Percentiles rank a stretch among this genome's conserved stretches.
Conservation (phyloP, 306 rosid genomes). For the Cicer pinnatifidum region DNA sequence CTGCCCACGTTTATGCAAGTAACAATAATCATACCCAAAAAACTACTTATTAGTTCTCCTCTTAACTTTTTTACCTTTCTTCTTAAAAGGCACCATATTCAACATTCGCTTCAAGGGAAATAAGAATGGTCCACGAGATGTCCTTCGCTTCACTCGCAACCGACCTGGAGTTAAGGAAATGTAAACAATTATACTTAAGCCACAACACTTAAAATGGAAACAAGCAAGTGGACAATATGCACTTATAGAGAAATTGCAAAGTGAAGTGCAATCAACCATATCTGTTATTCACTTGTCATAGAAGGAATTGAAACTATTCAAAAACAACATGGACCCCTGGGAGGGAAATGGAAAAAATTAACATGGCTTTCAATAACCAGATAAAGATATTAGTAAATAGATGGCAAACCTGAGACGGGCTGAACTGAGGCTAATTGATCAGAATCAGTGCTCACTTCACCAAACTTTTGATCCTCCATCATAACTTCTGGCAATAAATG, state of each 20-base stretch:
- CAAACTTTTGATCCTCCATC: slow-evolving; percentile 53
- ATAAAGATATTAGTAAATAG: neutral
- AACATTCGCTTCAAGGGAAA: slow-evolving; percentile 63
- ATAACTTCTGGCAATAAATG: slow-evolving; percentile 39
- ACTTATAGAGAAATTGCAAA: neutral
- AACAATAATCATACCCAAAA: slow-evolving; percentile 21
- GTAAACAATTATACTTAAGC: neutral
- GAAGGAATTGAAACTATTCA: neutral
- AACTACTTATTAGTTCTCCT: slow-evolving; percentile 41
- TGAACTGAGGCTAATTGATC: slow-evolving; percentile 42
- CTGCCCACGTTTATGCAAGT: slow-evolving; percentile 8
- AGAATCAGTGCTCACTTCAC: slow-evolving; percentile 41
- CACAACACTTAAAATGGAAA: slow-evolving; percentile 26
- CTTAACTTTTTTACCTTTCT: slow-evolving; percentile 54
- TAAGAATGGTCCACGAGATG: slow-evolving; percentile 31
- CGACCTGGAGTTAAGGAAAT: slow-evolving; percentile 55
- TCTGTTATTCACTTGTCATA: neutral
- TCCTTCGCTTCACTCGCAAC: slow-evolving; percentile 53
- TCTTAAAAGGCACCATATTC: slow-evolving; percentile 59
- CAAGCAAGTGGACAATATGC: slow-evolving; percentile 23
- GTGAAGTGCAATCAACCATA: slow-evolving; percentile 23
- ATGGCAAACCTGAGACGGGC: slow-evolving; percentile 53
- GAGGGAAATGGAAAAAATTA: slow-evolving; percentile 1
- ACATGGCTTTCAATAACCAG: slow-evolving; percentile 23
- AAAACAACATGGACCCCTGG: neutral